Conservation (phyloP, 208 protist species). For the Acanthamoeba culbertsoni region DNA sequence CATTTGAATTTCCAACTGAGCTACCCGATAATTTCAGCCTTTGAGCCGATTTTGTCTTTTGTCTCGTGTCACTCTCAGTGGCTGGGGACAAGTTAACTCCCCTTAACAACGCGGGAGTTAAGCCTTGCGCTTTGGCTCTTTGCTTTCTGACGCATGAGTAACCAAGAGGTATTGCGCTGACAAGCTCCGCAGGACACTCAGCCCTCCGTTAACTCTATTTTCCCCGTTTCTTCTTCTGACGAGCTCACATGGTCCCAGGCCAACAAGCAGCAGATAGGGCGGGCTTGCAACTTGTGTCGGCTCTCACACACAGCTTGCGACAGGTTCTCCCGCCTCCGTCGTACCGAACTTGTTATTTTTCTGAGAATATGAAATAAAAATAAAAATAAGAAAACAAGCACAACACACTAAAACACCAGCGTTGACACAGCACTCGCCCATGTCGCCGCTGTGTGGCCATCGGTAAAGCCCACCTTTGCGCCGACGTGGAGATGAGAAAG, state of each 20-base stretch:
- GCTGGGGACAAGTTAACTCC: too few species aligned
- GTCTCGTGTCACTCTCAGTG: too few species aligned
- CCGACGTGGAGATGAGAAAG: slow-evolving; percentile 27
- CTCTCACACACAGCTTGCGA: slow-evolving; percentile 32
- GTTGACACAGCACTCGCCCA: not conserved
- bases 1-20: not conserved
- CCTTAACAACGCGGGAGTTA: too few species aligned
- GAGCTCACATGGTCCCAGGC: not conserved
- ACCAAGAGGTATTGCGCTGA: too few species aligned
- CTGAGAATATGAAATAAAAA: too few species aligned
- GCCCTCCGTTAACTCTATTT: not conserved
- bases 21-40: not conserved
- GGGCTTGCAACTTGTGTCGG: not conserved
- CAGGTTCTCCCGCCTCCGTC: not conserved
- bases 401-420: too few species aligned
- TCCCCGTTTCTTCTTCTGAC: not conserved
- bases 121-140: too few species aligned
- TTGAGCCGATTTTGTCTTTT: too few species aligned
- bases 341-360: not conserved
- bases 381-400: too few species aligned
- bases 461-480: slow-evolving; percentile 5
- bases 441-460: slow-evolving; percentile 9
- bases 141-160: too few species aligned
- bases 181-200: too few species aligned
- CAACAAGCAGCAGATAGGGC: slow-evolving; percentile 7